phyloP scores from a whole-genome alignment of 2,329 filamentous ascomycete genomes.

The Mollisiaceae sp. region DNA sequence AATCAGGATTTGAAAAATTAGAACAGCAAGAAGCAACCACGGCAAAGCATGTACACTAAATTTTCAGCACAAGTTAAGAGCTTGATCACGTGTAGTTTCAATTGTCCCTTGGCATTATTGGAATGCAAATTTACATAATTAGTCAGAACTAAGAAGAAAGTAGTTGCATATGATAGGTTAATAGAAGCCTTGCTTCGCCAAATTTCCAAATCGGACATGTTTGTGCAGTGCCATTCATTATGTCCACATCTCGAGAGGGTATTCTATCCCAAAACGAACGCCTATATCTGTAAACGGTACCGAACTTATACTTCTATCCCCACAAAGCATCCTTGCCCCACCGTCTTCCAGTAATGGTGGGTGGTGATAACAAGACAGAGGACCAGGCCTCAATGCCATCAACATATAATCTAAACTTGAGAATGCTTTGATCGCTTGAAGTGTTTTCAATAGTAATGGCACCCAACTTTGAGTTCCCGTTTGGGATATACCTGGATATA shows the following conservation, averaged over 20 bases:
- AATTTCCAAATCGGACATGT: neutral
- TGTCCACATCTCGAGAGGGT: neutral
- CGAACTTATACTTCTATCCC: slow-evolving; percentile 30
- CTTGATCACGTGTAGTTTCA: neutral
- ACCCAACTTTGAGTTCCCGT: slow-evolving; percentile 89
- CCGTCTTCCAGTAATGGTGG: slow-evolving; percentile 36
- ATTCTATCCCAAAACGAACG: slow-evolving; percentile 15
- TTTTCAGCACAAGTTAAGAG: too few species aligned
- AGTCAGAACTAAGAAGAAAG: neutral
- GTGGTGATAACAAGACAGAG: slow-evolving; percentile 57
- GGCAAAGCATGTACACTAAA: neutral
- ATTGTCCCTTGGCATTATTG: neutral
- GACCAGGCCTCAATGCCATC: slow-evolving; percentile 83
- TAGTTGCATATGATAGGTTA: neutral
- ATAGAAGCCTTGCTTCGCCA: neutral
- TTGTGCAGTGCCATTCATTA: neutral
- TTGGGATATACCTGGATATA: slow-evolving; percentile 69
- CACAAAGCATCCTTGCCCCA: slow-evolving; percentile 41
- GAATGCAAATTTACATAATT: neutral
- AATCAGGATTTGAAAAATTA: too few species aligned
- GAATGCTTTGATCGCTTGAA: slow-evolving; percentile 68
- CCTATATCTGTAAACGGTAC: slow-evolving; percentile 11
- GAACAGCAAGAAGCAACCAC: too few species aligned
- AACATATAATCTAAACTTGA: slow-evolving; percentile 83
- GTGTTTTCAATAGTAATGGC: slow-evolving; percentile 77